A percentile compares a stretch with the other conserved stretches of the same genome.
These are phyloP conservation scores for Picea mariana DNA, from an alignment of 83 land plant species.

Conservation along the genomic window DNA sequence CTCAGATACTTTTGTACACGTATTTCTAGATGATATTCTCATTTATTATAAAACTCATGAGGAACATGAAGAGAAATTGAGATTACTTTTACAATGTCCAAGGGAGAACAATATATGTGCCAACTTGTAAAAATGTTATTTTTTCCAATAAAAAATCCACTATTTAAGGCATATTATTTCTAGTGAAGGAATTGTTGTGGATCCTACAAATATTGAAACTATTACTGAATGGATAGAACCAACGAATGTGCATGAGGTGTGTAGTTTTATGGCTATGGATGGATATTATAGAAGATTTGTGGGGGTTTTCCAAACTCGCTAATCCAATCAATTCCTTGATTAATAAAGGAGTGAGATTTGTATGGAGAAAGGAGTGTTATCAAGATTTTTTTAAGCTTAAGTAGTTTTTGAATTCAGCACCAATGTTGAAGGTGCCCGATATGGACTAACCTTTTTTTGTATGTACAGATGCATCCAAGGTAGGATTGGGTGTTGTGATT, in stretches of 20 bases:
- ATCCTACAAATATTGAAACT: not conserved
- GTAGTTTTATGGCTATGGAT: not conserved
- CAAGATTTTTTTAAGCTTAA: not conserved
- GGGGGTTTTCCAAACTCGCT: not conserved
- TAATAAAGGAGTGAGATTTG: not conserved
- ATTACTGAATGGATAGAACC: not conserved
- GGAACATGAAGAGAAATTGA: not conserved
- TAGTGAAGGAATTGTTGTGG: not conserved
- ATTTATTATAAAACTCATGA: not conserved
- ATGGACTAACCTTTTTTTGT: not conserved
- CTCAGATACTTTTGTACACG: not conserved
- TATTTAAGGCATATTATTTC: not conserved
- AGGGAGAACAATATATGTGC: not conserved
- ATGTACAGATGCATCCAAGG: not conserved
- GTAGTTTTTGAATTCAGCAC: not conserved
- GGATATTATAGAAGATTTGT: not conserved
- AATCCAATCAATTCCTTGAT: not conserved
- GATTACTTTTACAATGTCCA: not conserved
- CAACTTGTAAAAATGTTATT: not conserved
- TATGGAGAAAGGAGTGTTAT: not conserved
- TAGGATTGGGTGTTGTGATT: not conserved
- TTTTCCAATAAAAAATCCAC: not conserved
- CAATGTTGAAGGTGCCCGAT: not conserved
- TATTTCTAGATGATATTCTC: not conserved
- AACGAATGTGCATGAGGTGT: not conserved